A percentile compares a stretch with the other conserved stretches of the same genome.
Conservation (phyloP, 148 eudicot species). For the Vaccinium macrocarpon region DNA sequence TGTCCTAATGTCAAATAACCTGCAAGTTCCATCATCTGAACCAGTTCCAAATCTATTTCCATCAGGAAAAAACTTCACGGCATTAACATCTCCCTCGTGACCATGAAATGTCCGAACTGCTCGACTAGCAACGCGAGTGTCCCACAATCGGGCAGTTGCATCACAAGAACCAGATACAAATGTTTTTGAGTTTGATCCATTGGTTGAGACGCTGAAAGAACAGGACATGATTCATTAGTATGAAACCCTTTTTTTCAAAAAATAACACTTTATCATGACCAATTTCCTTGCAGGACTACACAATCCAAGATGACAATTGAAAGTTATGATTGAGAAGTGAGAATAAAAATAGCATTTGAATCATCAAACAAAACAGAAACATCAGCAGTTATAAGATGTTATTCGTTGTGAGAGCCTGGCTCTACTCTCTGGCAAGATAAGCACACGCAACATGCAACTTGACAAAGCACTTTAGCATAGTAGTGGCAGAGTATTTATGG, state of each 20-base stretch:
- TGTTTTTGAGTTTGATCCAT: constrained; percentile 62
- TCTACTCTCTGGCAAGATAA: not conserved
- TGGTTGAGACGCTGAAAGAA: constrained; percentile 74
- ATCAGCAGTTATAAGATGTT: too few relatives aligned
- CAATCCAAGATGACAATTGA: not conserved
- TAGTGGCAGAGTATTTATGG: not conserved
- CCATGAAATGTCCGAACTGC: constrained; percentile 90
- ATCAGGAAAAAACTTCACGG: constrained; percentile 94
- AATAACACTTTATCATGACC: not conserved
- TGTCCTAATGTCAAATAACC: constrained; percentile 87
- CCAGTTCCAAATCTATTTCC: constrained; percentile 98
- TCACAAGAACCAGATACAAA: constrained; percentile 97
- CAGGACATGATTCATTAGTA: not conserved
- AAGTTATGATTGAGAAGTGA: not conserved
- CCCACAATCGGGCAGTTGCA: constrained; percentile 91
- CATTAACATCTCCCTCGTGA: constrained; percentile 90
- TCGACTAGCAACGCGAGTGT: constrained; percentile 95
- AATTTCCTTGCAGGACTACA: not conserved
- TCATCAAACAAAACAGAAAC: not conserved
- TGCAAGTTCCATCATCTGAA: constrained; percentile 91
- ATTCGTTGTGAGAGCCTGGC: not conserved
- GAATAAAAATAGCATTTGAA: constrained; percentile 2
- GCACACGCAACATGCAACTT: not conserved
- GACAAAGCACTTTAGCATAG: not conserved
- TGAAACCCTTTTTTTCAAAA: not conserved